phyloP scores from a whole-genome alignment of 1,284 basidiomycete genomes.

The Malassezia sp. region DNA sequence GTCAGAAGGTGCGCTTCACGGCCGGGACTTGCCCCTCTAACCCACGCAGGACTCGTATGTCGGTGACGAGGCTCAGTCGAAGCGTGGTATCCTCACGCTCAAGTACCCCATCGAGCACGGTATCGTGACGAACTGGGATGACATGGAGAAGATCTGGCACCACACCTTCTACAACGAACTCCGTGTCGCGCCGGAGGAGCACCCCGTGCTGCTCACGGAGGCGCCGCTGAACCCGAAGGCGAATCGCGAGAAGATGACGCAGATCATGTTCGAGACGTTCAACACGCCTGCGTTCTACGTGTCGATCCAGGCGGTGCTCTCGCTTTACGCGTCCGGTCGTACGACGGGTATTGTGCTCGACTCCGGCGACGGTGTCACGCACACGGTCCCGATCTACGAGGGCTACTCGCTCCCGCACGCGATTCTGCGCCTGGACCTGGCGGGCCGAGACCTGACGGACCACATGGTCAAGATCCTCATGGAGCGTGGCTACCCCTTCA shows the following conservation, averaged over 20 bases:
- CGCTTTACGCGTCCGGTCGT: slow-evolving; percentile 82
- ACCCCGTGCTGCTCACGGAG: slow-evolving; percentile 84
- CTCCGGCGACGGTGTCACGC: slow-evolving; percentile 85
- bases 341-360: slow-evolving; percentile 85
- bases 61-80: slow-evolving; percentile 77
- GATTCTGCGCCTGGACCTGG: slow-evolving; percentile 85
- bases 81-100: slow-evolving; percentile 86
- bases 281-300: slow-evolving; percentile 88
- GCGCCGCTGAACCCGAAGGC: slow-evolving; percentile 89
- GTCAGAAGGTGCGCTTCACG: slow-evolving; percentile 45
- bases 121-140: slow-evolving; percentile 82
- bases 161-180: slow-evolving; percentile 51
- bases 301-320: slow-evolving; percentile 81
- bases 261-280: slow-evolving; percentile 97
- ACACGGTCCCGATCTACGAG: slow-evolving; percentile 89
- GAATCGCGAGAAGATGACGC: slow-evolving; percentile 91
- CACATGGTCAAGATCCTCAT: slow-evolving; percentile 83
- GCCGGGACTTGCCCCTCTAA: not conserved
- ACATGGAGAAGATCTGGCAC: slow-evolving; percentile 47
- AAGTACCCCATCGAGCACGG: slow-evolving; percentile 54
- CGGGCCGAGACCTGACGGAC: slow-evolving; percentile 84
- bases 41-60: slow-evolving; percentile 48
- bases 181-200: slow-evolving; percentile 61
- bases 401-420: slow-evolving; percentile 90
- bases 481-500: slow-evolving; percentile 90